Evolutionary conservation across 176 grass and related monocot genomes (phyloP), one percentile per base, ranked within the genome.

Genomic region (Triticum monococcum): DNA sequence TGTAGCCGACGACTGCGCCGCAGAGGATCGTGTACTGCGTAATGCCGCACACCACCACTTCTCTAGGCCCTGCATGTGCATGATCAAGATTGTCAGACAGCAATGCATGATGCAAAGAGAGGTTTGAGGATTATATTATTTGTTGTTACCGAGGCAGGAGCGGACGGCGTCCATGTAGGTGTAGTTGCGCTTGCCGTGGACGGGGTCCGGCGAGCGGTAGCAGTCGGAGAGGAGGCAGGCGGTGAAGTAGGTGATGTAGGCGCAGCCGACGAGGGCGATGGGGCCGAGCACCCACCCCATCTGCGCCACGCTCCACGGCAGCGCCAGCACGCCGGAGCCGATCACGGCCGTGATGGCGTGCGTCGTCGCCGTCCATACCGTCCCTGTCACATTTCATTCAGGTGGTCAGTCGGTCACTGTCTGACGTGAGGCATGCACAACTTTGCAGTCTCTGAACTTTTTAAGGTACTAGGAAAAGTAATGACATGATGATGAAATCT

Each of bases 301-400:
- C 86, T 98, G 93, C 4, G 96, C 96, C 38, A 98, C 93, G 78
- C 96, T 98, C 96, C 96, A 98, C 72, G 96, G 96, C 75, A 98
- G 86, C 7, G 96, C 93, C 8, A 98, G 88, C 64, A 98, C 96
- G 64, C 96, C 96, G 35, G 93, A 98, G 14, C 96, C 96, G 10
- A 98, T 98, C 31, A 98, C 77, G 12, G 96, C 93, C 71, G 96
- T 98, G 60, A 96, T 79, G 64, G 93, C 93, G 74, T 98, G 96
- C 12, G 93, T 94, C 59, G 96, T 96, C 73, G 93, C 93, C 14
- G 96, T 98, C 96, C 96, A 98, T 80, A 98, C 72, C 26, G 93
- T 94, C 41, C 96, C 96, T 96, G 82, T 37, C 41, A 40, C 54
- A 75, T 54, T 54, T 54, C 2, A 5, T 68, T 38, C 68, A 80